Percentiles rank a stretch among this genome's conserved stretches.
Evolutionary conservation across 2,329 filamentous ascomycete genomes (phyloP).

Genomic region (Colletotrichum plurivorum): DNA sequence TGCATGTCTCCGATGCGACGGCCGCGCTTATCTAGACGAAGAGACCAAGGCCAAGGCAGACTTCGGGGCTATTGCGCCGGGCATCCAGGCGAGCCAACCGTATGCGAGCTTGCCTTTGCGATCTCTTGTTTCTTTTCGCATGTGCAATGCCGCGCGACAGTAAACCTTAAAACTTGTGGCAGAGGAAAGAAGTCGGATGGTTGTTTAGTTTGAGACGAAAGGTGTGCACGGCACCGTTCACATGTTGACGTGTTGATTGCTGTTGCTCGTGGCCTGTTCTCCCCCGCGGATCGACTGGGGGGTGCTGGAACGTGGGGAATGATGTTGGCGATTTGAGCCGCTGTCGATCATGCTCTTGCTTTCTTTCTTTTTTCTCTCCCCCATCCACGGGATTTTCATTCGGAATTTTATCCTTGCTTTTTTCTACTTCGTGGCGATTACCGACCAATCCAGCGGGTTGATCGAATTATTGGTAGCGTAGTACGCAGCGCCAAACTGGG

Average conservation of each 20-base stretch:
- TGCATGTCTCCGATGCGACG: constrained; percentile 22
- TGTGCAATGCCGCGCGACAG: constrained; percentile 13
- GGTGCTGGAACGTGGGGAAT: constrained; percentile 28
- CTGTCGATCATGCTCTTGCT: constrained; percentile 28
- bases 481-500: too few relatives aligned
- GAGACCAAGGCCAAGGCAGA: constrained; percentile 9
- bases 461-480: too few relatives aligned
- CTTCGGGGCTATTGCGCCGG: not conserved
- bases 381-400: not conserved
- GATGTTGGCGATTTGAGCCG: constrained; percentile 26
- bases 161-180: constrained; percentile 6
- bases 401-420: not conserved
- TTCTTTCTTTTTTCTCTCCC: constrained; percentile 21
- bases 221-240: too few relatives aligned
- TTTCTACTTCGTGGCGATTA: not conserved
- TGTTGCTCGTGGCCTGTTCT: not conserved
- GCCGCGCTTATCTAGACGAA: constrained; percentile 22
- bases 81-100: not conserved
- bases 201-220: not conserved
- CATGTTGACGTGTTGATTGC: too few relatives aligned
- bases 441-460: not conserved
- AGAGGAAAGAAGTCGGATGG: not conserved
- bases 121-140: not conserved
- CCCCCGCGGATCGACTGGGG: not conserved
- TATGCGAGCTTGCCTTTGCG: not conserved